These are phyloP conservation scores for Spatholobus suberectus DNA, from an alignment of 306 rosid species.

Conservation along the genomic window DNA sequence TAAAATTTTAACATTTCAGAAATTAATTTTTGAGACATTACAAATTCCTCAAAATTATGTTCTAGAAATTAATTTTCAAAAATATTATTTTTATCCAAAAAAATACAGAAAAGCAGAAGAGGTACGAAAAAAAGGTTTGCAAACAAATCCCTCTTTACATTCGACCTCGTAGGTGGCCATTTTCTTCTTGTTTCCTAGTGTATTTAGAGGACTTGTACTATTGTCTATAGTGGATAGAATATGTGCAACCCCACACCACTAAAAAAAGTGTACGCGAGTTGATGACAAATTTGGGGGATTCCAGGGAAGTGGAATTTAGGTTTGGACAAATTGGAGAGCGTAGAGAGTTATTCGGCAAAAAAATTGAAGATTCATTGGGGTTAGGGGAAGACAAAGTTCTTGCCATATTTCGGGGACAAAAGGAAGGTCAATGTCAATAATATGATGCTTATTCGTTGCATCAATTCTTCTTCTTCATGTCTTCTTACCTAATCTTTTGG, in stretches of 20 bases:
- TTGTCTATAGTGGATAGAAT: neutral
- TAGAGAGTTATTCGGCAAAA: neutral
- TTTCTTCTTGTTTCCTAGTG: too few relatives aligned
- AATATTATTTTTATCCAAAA: too few relatives aligned
- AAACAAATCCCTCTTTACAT: too few relatives aligned
- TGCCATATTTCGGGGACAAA: neutral
- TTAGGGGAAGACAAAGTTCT: neutral
- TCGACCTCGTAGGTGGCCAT: too few relatives aligned
- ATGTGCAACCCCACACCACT: neutral
- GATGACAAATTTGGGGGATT: neutral
- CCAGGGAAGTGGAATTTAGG: neutral
- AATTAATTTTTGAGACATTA: too few relatives aligned
- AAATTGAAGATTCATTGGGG: neutral
- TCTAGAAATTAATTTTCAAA: too few relatives aligned
- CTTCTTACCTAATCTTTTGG: neutral
- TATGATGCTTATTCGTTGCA: neutral
- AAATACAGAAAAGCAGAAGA: too few relatives aligned
- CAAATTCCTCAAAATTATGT: too few relatives aligned
- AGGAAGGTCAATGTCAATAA: neutral
- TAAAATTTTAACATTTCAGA: too few relatives aligned
- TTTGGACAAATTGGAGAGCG: neutral
- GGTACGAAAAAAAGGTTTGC: too few relatives aligned
- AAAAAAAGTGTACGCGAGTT: neutral
- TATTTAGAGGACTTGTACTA: too few relatives aligned
- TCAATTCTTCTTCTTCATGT: neutral